Evolutionary conservation across 768 basidiomycete species (phyloP).

Genomic region (Phanerochaete carnosa): DNA sequence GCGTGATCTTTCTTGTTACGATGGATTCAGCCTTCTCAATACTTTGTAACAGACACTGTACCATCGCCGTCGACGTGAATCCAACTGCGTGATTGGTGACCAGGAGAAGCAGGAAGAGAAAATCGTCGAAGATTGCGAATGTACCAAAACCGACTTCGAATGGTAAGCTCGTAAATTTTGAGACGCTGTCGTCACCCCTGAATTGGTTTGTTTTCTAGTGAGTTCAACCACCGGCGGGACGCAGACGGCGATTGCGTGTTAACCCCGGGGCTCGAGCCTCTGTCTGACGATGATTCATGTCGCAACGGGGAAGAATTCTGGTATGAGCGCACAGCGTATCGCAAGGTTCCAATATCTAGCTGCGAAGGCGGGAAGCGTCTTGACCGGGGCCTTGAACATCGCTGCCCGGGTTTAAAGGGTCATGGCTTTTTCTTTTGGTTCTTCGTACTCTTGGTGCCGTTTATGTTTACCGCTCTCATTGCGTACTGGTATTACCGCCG

Average conservation of each 20-base stretch:
- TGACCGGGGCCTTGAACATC: conserved; percentile 71
- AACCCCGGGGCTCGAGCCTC: conserved; percentile 62
- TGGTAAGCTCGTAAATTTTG: conserved; percentile 74
- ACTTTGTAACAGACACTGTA: conserved; percentile 68
- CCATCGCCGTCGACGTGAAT: conserved; percentile 78
- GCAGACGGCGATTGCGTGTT: conserved; percentile 72
- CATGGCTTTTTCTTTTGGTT: conserved; percentile 84
- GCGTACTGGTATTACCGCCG: conserved; percentile 81
- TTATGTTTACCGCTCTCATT: conserved; percentile 69
- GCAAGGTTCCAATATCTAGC: conserved; percentile 84
- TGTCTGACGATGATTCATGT: conserved; percentile 62
- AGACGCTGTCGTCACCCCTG: neutral
- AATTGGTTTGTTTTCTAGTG: conserved; percentile 43
- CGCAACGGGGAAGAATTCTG: conserved; percentile 67
- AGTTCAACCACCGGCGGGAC: conserved; percentile 87
- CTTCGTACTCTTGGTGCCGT: conserved; percentile 71
- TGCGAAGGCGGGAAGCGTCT: conserved; percentile 81
- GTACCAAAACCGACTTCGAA: conserved; percentile 80
- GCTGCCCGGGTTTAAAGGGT: conserved; percentile 77
- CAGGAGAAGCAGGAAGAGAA: conserved; percentile 48
- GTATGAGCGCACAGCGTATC: conserved; percentile 92
- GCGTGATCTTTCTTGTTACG: conserved; percentile 3
- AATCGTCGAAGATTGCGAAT: conserved; percentile 70
- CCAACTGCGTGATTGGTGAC: conserved; percentile 82
- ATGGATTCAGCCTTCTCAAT: neutral